Percentiles rank a stretch among this genome's conserved stretches.
Evolutionary conservation across 192 early-diverging fungal species (phyloP).

Genomic region (Phlyctochytrium arcticum): DNA sequence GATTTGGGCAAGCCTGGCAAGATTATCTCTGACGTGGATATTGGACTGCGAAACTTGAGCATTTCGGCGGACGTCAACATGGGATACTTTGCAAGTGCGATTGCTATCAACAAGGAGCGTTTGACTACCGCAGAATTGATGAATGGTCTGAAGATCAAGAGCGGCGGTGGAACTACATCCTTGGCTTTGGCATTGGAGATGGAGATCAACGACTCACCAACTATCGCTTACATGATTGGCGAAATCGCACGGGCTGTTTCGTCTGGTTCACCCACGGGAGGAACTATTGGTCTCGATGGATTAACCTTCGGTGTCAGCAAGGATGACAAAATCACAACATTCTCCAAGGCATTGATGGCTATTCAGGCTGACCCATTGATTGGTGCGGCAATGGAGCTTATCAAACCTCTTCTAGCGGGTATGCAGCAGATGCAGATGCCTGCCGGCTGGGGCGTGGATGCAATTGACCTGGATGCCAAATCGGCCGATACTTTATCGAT

Average conservation of each 20-base stretch:
- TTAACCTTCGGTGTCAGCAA: constrained; percentile 10
- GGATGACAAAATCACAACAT: constrained; percentile 16
- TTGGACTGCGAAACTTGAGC: constrained; percentile 4
- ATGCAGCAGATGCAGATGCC: constrained; percentile 3
- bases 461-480: constrained; percentile 9
- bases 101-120: not conserved
- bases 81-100: constrained; percentile 7
- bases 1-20: constrained; percentile 17
- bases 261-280: not conserved
- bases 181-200: not conserved
- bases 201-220: constrained; percentile 19
- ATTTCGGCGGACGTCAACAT: constrained; percentile 14
- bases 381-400: not conserved
- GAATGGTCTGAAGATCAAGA: constrained; percentile 5
- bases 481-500: constrained; percentile 1
- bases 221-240: constrained; percentile 12
- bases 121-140: not conserved
- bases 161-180: not conserved
- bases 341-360: constrained; percentile 6
- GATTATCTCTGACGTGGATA: constrained; percentile 3
- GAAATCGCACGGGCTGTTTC: constrained; percentile 19
- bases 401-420: not conserved
- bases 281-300: constrained; percentile 4
- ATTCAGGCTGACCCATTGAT: not conserved
- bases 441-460: constrained; percentile 20